Base-by-base conservation (phyloP, 2,329 filamentous ascomycete genomes). In the Apiospora rasikravindrae region DNA sequence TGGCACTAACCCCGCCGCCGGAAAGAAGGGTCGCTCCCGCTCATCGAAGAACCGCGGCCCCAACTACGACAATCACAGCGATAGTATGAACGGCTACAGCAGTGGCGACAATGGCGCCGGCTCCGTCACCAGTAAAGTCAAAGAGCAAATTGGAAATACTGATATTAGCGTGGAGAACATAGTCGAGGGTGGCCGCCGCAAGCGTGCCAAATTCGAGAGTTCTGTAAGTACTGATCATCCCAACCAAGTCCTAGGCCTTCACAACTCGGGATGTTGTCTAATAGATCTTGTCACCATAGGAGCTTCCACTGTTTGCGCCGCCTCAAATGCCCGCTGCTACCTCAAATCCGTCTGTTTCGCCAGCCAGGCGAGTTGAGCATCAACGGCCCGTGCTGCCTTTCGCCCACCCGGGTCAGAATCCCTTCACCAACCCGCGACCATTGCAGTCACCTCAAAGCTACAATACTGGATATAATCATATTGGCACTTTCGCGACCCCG, bases 161-260 rank as follows among this genome's bases (percentile, higher is more conserved):
- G 96, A 99, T 77, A 99, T 99, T 80, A 98, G 96, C 81, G 90
- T 98, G 77, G 95, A 98, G 77, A 99, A 99, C 81, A 98, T 99
- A 82, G 93, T 99, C 74, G 96, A 98, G 84, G 96, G 97, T 80
- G 95, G 96, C 76, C 92, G 96, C 83, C 92, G 96, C 81, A 98
- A 98, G 87, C 91, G 95, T 80, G 94, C 96, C 78, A 98, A 98
- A 84, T 93, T 93, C 85, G 96, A 98, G 83, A 98, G 96, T 86
- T 98, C 96, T 84, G 96, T 98, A 92, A 91, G 96, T 88, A 51
- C 13, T 33, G 45, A n/a, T 29, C 26, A 33, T 26, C 72, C 72
- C 42, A 64, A 72, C 72, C 42, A 64, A 72, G 67, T 70, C 67
- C 67, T 24, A 45, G 16, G 42, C 67, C 72, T 73, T 73, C 70